These are phyloP conservation scores for Naganishia kalamii DNA, from an alignment of 768 basidiomycete genomes.

Conservation along the genomic window DNA sequence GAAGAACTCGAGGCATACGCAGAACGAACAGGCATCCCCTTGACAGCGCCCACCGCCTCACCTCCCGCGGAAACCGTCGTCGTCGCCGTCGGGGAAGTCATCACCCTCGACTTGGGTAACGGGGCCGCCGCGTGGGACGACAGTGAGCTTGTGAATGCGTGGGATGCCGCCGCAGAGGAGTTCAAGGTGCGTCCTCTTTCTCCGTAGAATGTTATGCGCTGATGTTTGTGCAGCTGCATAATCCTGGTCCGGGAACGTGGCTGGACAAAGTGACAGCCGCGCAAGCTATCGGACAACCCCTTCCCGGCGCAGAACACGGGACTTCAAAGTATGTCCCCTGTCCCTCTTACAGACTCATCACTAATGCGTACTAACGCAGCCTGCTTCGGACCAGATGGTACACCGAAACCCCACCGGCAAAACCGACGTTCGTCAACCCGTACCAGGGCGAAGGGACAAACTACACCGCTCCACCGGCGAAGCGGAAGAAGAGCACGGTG, in stretches of 20 bases:
- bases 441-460: not conserved
- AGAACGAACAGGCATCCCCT: not conserved
- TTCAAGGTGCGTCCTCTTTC: conserved; percentile 34
- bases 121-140: conserved; percentile 41
- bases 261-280: conserved; percentile 44
- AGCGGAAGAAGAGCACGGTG: not conserved
- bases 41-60: not conserved
- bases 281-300: conserved; percentile 30
- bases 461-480: not conserved
- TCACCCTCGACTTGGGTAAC: not conserved
- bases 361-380: conserved; percentile 5
- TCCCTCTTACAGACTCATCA: not conserved
- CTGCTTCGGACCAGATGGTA: conserved; percentile 26
- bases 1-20: conserved; percentile 5
- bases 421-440: conserved; percentile 1
- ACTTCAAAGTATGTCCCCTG: conserved; percentile 30
- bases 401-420: conserved; percentile 21
- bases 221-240: conserved; percentile 28
- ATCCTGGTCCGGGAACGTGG: conserved; percentile 43
- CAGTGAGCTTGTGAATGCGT: conserved; percentile 37
- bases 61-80: not conserved
- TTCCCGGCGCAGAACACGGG: conserved; percentile 28
- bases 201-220: not conserved
- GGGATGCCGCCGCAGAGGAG: conserved; percentile 42
- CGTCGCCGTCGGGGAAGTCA: not conserved